Base-by-base conservation (phyloP, 768 basidiomycete genomes). In the Suillus hirtellus region DNA sequence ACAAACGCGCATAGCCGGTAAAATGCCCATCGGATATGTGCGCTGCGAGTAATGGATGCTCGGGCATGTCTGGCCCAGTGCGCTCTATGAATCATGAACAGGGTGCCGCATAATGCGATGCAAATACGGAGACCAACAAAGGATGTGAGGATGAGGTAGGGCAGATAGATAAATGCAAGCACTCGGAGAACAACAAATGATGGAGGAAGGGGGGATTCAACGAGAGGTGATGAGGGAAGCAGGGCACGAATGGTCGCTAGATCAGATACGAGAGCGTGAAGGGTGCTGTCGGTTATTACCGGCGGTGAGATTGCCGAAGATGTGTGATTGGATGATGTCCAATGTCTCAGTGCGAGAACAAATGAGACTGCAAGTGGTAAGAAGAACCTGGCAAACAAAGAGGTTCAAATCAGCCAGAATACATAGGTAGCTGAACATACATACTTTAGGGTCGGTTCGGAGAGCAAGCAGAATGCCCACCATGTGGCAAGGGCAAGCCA, bases 381-480 rank as follows among this genome's bases (percentile, higher is more conserved):
- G 38, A 86, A 78, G 67, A 85, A 86, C 64, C 88, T 89, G 68
- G 3, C 35, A 27, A n/a, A 35, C 59, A 21, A n/a, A 21, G 31
- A 62, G 34, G 3, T 58, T 54, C 34, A 66, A 2, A 46, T 12
- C 61, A 65, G 63, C 47, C 44, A 60, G 66, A 42, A 65, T 53
- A 27, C 60, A 49, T 42, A 19, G 61, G 35, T 42, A 21, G 49
- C 8, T 27, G 11, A 9, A 73, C 80, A 27, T 1, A 11, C 56
- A 58, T 63, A 86, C 87, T 82, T 80, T 67, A 93, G 75, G 11
- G 73, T 75, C 40, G 76, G 74, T 17, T 81, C 80, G 1, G 82
- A 75, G 52, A 89, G 79, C 61, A 95, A 78, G 77, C 91, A 93
- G 21, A 87, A 31, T 0, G 83, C 84, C 91, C 93, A 96, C 92